These are phyloP conservation scores for Fusarium avenaceum DNA, from an alignment of 2,329 filamentous ascomycete genomes.

Conservation along the genomic window DNA sequence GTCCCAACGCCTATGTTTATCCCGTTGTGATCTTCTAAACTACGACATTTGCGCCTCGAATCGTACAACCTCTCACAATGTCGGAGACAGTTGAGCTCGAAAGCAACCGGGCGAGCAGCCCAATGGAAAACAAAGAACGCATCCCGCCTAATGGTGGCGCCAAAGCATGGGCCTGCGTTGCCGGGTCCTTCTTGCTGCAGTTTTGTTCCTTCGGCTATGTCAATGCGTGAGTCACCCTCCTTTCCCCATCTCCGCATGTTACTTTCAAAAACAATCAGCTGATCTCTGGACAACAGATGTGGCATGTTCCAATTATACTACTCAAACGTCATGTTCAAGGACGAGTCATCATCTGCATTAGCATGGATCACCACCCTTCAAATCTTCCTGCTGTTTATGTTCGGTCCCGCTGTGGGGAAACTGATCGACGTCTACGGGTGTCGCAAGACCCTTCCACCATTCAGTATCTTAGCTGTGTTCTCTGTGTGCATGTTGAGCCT, in stretches of 20 bases:
- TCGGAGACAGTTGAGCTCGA: neutral
- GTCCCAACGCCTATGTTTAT: no score
- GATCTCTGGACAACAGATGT: neutral
- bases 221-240: neutral
- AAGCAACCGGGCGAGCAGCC: neutral
- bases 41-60: neutral
- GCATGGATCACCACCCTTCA: conserved; percentile 6
- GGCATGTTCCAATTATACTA: conserved; percentile 15
- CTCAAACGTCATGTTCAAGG: conserved; percentile 2
- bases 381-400: conserved; percentile 7
- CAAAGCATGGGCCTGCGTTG: conserved; percentile 5
- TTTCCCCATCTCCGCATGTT: neutral
- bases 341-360: neutral
- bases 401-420: neutral
- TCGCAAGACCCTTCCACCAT: neutral
- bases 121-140: neutral
- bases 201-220: conserved; percentile 8
- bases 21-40: no score
- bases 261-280: neutral
- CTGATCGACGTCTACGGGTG: conserved; percentile 2
- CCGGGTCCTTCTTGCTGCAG: conserved; percentile 5
- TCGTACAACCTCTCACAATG: neutral
- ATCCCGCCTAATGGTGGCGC: neutral
- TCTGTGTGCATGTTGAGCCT: conserved; percentile 5
- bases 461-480: conserved; percentile 2